A percentile compares a stretch with the other conserved stretches of the same genome.
Conservation (phyloP, 2,329 filamentous ascomycete genomes). For the Exophiala oligosperma region DNA sequence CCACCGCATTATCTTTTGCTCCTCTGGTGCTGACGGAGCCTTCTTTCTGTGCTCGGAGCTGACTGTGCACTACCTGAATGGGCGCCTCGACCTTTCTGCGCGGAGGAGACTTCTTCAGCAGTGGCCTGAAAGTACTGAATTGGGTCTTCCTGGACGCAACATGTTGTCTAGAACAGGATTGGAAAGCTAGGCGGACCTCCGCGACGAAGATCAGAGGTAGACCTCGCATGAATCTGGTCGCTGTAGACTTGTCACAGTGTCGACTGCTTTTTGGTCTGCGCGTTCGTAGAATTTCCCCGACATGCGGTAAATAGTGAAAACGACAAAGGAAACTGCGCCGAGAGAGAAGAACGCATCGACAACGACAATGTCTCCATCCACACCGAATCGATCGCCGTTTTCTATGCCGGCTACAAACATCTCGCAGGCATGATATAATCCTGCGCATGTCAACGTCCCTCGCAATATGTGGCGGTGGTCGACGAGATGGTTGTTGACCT, state of each 20-base stretch:
- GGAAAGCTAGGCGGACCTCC: constrained; percentile 25
- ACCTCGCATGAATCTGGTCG: constrained; percentile 8
- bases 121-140: constrained; percentile 19
- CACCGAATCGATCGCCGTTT: background rate
- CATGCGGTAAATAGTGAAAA: background rate
- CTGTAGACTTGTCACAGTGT: background rate
- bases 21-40: background rate
- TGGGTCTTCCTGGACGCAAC: constrained; percentile 9
- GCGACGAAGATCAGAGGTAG: constrained; percentile 20
- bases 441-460: background rate
- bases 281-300: constrained; percentile 4
- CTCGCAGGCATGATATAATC: background rate
- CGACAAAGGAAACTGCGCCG: constrained; percentile 20
- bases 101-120: constrained; percentile 9
- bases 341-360: background rate
- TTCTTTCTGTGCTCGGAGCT: constrained; percentile 13
- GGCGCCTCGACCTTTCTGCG: constrained; percentile 11
- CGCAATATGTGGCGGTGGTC: constrained; percentile 13
- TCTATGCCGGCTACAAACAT: too few relatives aligned
- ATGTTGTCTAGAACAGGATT: constrained; percentile 22
- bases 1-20: background rate
- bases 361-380: background rate
- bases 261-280: background rate
- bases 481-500: constrained; percentile 6
- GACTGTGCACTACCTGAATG: constrained; percentile 22